A percentile compares a stretch with the other conserved stretches of the same genome.
phyloP scores from a whole-genome alignment of 2,329 filamentous ascomycete species.

The Akanthomyces lecanii region DNA sequence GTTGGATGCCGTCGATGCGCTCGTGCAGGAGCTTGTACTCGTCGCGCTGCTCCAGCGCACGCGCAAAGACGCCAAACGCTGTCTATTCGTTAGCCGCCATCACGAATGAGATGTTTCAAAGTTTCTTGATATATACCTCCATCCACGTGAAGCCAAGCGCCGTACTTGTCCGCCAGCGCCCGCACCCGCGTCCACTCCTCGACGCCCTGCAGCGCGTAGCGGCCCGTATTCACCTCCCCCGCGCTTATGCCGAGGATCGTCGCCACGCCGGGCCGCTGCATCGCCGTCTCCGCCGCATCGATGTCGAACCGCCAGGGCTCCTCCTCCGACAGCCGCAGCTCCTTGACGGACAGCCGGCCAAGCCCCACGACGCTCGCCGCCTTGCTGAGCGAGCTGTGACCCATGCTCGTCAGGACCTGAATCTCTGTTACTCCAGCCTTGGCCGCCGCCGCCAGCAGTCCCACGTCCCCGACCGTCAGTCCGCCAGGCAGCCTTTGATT shows the following conservation, averaged over 20 bases:
- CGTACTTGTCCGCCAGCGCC: slow-evolving; percentile 64
- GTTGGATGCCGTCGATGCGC: slow-evolving; percentile 61
- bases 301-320: slow-evolving; percentile 70
- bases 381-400: slow-evolving; percentile 80
- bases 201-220: slow-evolving; percentile 60
- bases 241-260: slow-evolving; percentile 77
- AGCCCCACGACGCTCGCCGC: slow-evolving; percentile 79
- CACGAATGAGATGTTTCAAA: no score
- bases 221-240: slow-evolving; percentile 86
- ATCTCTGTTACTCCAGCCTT: slow-evolving; percentile 62
- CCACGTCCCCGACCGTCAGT: slow-evolving; percentile 60
- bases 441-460: slow-evolving; percentile 62
- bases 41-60: slow-evolving; percentile 53
- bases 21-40: slow-evolving; percentile 53
- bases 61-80: slow-evolving; percentile 82
- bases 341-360: slow-evolving; percentile 63
- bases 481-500: slow-evolving; percentile 27
- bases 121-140: slow-evolving; percentile 47
- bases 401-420: slow-evolving; percentile 74
- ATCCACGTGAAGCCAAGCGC: slow-evolving; percentile 86
- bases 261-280: slow-evolving; percentile 51
- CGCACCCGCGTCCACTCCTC: slow-evolving; percentile 62
- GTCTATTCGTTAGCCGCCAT: slow-evolving; percentile 6
- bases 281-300: slow-evolving; percentile 54
- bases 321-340: slow-evolving; percentile 46